Conservation (phyloP, 345 rosid species). For the Sonneratia alba region DNA sequence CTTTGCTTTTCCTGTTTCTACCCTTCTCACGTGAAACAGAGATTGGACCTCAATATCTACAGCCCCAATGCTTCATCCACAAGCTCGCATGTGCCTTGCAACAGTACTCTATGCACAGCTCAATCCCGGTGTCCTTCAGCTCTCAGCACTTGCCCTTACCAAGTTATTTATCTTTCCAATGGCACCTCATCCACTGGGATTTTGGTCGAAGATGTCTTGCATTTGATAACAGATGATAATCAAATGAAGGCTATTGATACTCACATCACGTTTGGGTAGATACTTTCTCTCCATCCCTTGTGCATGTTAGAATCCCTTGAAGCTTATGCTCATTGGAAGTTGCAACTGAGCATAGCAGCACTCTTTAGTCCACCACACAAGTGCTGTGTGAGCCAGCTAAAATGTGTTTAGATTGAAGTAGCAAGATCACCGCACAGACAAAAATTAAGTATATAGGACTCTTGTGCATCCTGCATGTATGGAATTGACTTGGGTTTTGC, state of each 20-base stretch:
- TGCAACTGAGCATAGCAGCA: too few relatives aligned
- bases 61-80: constrained; percentile 65
- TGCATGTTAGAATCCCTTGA: background rate
- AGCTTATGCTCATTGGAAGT: background rate
- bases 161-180: constrained; percentile 55
- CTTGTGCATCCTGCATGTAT: too few relatives aligned
- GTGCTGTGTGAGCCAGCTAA: too few relatives aligned
- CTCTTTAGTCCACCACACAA: too few relatives aligned
- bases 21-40: constrained; percentile 18
- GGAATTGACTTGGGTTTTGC: too few relatives aligned
- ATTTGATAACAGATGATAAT: constrained; percentile 36
- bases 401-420: too few relatives aligned
- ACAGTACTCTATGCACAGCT: constrained; percentile 38
- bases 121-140: constrained; percentile 40
- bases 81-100: constrained; percentile 48
- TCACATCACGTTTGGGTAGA: constrained; percentile 57
- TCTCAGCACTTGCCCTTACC: constrained; percentile 49
- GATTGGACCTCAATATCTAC: constrained; percentile 47
- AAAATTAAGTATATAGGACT: too few relatives aligned
- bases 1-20: background rate
- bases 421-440: too few relatives aligned
- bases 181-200: constrained; percentile 60
- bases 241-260: constrained; percentile 33
- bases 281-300: background rate
- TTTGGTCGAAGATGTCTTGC: constrained; percentile 63